These are phyloP conservation scores for Mrakia gelida DNA, from an alignment of 768 basidiomycete species.

Conservation along the genomic window DNA sequence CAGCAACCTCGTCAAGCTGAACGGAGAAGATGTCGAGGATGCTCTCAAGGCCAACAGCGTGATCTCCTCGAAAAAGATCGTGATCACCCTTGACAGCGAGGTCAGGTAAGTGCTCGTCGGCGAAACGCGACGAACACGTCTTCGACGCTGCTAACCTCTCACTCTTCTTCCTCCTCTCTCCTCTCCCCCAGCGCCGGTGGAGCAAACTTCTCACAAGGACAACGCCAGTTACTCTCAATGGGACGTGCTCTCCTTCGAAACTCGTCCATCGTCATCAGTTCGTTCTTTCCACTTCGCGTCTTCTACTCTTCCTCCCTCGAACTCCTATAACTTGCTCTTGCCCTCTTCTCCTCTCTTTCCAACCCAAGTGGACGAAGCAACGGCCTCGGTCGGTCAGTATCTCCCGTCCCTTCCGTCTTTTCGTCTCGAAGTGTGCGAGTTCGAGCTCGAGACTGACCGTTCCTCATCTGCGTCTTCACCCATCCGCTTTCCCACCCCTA, in stretches of 20 bases:
- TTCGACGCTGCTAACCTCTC: no score
- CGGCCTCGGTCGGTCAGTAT: no score
- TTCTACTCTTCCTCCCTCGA: not conserved
- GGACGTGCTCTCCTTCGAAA: conserved; percentile 35
- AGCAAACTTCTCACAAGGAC: conserved; percentile 87
- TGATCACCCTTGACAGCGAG: conserved; percentile 43
- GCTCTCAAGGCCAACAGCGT: conserved; percentile 16
- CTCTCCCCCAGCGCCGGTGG: conserved; percentile 56
- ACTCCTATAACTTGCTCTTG: not conserved
- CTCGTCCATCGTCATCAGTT: conserved; percentile 31
- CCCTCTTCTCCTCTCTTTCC: no score
- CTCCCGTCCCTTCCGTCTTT: no score
- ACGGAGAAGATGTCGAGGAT: conserved; percentile 3
- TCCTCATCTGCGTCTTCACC: no score
- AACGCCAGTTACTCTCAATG: conserved; percentile 57
- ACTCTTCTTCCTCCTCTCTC: no score
- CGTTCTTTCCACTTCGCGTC: not conserved
- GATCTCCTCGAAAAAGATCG: not conserved
- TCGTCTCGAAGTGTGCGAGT: no score
- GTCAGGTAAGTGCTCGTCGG: conserved; percentile 51
- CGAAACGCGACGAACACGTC: no score
- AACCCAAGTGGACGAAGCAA: conserved; percentile 1
- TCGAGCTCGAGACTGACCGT: conserved; percentile 36
- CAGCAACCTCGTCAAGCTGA: conserved; percentile 14
- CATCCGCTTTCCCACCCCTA: no score